A percentile compares a stretch with the other conserved stretches of the same genome.
Evolutionary conservation across 75 land plant genomes (phyloP).

Genomic region (Larix kaempferi): DNA sequence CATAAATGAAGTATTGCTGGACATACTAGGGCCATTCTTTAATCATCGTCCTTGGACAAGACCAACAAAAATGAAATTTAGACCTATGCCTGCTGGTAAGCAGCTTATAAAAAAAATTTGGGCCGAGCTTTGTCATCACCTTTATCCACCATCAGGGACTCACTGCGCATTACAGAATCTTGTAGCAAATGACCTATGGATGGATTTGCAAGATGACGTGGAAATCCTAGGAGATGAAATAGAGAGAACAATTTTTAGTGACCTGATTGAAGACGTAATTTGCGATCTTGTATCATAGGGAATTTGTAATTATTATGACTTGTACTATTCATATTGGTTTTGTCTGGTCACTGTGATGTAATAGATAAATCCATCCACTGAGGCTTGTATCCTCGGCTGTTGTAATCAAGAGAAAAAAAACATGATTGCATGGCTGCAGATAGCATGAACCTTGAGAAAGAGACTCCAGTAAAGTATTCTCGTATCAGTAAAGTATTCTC

Average conservation of each 20-base stretch:
- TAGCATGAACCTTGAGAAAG: too few relatives aligned
- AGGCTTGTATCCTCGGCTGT: too few relatives aligned
- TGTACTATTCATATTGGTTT: too few relatives aligned
- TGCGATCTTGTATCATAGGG: conserved; percentile 9
- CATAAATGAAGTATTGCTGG: conserved; percentile 57
- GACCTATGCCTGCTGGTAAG: conserved; percentile 2
- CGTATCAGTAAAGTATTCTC: too few relatives aligned
- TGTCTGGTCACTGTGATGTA: too few relatives aligned
- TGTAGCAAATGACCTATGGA: conserved; percentile 28
- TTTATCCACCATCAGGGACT: conserved; percentile 10
- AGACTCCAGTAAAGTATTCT: too few relatives aligned
- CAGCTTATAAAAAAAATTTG: conserved; percentile 43
- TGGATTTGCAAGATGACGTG: conserved; percentile 19
- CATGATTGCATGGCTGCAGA: too few relatives aligned
- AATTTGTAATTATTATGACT: too few relatives aligned
- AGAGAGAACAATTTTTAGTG: conserved; percentile 47
- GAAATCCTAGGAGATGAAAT: conserved; percentile 42
- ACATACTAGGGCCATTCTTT: conserved; percentile 31
- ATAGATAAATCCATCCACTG: too few relatives aligned
- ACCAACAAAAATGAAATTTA: not conserved
- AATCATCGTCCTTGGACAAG: conserved; percentile 14
- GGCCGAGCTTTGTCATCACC: conserved; percentile 29
- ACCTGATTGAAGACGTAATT: conserved; percentile 53
- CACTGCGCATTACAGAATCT: conserved; percentile 24
- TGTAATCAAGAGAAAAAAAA: too few relatives aligned